Conservation (phyloP, 2,329 filamentous ascomycete species). For the Ophiostoma perfectum region DNA sequence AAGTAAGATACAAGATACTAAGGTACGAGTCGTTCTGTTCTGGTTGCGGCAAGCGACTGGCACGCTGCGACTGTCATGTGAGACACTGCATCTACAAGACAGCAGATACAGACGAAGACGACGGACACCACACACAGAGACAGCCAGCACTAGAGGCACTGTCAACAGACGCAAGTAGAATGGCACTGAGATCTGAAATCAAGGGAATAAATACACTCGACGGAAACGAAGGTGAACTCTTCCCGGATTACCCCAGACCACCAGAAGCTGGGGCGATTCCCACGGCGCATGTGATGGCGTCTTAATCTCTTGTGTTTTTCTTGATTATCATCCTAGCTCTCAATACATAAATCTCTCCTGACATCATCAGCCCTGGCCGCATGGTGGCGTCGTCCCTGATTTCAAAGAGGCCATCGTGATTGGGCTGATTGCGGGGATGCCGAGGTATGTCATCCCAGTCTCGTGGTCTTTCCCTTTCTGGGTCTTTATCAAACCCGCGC, state of each 20-base stretch:
- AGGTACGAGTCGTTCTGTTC: no score
- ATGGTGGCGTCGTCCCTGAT: background rate
- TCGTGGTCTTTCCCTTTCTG: background rate
- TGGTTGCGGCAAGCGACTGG: no score
- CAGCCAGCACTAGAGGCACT: no score
- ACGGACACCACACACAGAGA: no score
- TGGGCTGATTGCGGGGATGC: constrained; percentile 11
- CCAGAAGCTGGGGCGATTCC: background rate
- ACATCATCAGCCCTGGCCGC: background rate
- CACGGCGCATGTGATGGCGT: background rate
- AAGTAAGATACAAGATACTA: no score
- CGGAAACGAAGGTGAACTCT: background rate
- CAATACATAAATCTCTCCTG: background rate
- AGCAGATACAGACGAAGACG: no score
- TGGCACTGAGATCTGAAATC: background rate
- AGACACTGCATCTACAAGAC: no score
- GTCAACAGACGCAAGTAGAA: background rate
- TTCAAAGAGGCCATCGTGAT: constrained; percentile 6
- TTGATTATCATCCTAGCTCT: background rate
- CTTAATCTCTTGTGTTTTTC: background rate
- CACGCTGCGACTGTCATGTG: no score
- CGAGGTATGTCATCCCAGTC: background rate
- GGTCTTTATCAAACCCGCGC: background rate
- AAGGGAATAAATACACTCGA: background rate
- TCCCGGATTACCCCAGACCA: background rate